These are phyloP conservation scores for Suhomyces bolitotheri DNA, from an alignment of 1,139 yeast genomes.

Conservation along the genomic window DNA sequence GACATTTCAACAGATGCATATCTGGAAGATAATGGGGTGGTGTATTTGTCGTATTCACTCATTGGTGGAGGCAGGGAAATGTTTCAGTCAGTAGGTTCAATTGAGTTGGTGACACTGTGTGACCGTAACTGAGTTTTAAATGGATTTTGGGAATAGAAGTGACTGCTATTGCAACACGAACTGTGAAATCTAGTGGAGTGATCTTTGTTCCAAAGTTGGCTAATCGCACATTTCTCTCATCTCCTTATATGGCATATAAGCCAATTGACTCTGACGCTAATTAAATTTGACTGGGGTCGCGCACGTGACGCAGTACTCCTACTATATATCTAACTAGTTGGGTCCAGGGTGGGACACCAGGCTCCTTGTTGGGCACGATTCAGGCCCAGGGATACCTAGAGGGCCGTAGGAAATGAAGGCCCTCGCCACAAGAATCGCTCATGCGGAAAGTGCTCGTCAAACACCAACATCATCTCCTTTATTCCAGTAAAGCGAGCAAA, in stretches of 20 bases:
- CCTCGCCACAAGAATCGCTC: no score
- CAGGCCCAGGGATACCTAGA: no score
- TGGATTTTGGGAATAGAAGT: background rate
- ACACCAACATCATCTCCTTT: no score
- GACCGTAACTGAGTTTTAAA: background rate
- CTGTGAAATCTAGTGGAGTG: no score
- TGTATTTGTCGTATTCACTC: slow-evolving; percentile 63
- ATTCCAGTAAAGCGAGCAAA: no score
- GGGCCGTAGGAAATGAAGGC: no score
- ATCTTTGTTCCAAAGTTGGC: no score
- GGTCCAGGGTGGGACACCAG: no score
- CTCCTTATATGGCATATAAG: slow-evolving; percentile 1
- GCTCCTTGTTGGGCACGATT: no score
- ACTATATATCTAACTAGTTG: background rate
- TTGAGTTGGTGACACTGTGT: background rate
- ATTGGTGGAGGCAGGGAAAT: slow-evolving; percentile 4
- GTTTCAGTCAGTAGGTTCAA: background rate
- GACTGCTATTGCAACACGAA: no score
- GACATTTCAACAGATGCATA: slow-evolving; percentile 99
- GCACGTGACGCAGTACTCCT: background rate
- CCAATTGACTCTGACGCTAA: slow-evolving; percentile 4
- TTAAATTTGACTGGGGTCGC: background rate
- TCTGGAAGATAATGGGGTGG: slow-evolving; percentile 93
- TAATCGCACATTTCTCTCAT: no score
- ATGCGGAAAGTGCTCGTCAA: no score